Conservation (phyloP, 495 filamentous ascomycete species). For the Podospora pseudopauciseta region DNA sequence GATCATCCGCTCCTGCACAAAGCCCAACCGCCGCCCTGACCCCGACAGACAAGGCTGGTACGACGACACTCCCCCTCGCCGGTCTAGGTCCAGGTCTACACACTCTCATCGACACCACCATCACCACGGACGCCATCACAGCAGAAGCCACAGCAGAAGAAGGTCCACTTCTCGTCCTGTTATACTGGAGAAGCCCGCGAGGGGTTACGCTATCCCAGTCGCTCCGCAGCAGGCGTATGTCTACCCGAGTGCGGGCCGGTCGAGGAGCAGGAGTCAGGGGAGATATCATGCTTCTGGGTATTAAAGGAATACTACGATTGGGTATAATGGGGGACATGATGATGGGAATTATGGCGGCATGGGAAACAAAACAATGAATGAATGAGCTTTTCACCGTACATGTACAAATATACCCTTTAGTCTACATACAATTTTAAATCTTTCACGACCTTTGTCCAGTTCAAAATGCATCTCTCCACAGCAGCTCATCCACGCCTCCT, state of each 20-base stretch:
- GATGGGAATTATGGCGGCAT: background rate
- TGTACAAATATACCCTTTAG: background rate
- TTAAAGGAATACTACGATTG: background rate
- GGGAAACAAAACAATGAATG: background rate
- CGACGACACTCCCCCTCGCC: conserved; percentile 19
- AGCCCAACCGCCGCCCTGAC: conserved; percentile 16
- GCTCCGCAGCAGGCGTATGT: conserved; percentile 19
- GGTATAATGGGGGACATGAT: background rate
- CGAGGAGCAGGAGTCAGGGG: conserved; percentile 21
- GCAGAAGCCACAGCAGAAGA: conserved; percentile 9
- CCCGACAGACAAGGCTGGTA: conserved; percentile 27
- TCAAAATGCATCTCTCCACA: background rate
- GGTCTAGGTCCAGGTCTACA: conserved; percentile 16
- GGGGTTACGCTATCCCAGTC: conserved; percentile 7
- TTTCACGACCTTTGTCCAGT: background rate
- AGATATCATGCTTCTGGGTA: conserved; percentile 21
- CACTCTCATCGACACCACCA: conserved; percentile 11
- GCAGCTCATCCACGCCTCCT: background rate
- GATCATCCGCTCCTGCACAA: conserved; percentile 19
- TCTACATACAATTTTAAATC: background rate
- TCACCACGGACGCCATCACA: conserved; percentile 20
- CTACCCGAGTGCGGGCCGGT: conserved; percentile 11
- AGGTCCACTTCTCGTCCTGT: conserved; percentile 18
- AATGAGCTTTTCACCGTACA: background rate
- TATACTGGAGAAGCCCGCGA: conserved; percentile 18